Evolutionary conservation across 176 grass and related monocot species (phyloP), one percentile per base, ranked within the genome.

Genomic region (Luzula sylvatica): DNA sequence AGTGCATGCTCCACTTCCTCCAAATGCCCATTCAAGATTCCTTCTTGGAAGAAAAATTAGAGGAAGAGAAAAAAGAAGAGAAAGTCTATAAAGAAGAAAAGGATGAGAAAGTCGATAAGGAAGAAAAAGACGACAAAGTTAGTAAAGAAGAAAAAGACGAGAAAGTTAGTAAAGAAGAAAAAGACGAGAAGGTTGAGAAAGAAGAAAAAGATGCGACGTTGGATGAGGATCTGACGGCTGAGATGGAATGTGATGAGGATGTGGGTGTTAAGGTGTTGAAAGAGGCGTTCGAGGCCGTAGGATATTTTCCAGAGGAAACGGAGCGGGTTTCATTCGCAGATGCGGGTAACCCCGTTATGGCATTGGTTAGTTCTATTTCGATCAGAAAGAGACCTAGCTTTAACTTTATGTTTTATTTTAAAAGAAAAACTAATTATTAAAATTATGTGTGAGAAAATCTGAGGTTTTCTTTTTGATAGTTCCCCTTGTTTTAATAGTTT

Each of bases 1-100:
- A 98, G 43, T 98, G 93, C 63, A 98, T 98, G 77, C 55, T 80
- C 58, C 81, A 98, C 60, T 98, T 98, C 71, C 85, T 98, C 74
- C 81, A 98, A 86, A 92, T 98, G 85, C 93, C 83, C 46, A 98
- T 98, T 24, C 78, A 98, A 46, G 93, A 98, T 54, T 75, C 65
- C 13, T 98, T 90, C 72, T 38, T 90, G 23, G 61, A 44, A 26
- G 73, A 52, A 47, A 67, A 5, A 44, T 58, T 38, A 51, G 74
- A 79, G 15, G 66, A 73, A 56, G 42, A 60, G 67, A 60, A 70
- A 45, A 58, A 44, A 86, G 43, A 65, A 56, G 81, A 86, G 20
- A 76, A 66, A 70, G 70, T 82, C 70, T 63, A 96, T 71, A 53
- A 62, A 60, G 85, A 90, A 13, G 60, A 49, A 64, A 64, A 46